Conservation (phyloP, 2,329 filamentous ascomycete species). For the Fusarium burgessii region DNA sequence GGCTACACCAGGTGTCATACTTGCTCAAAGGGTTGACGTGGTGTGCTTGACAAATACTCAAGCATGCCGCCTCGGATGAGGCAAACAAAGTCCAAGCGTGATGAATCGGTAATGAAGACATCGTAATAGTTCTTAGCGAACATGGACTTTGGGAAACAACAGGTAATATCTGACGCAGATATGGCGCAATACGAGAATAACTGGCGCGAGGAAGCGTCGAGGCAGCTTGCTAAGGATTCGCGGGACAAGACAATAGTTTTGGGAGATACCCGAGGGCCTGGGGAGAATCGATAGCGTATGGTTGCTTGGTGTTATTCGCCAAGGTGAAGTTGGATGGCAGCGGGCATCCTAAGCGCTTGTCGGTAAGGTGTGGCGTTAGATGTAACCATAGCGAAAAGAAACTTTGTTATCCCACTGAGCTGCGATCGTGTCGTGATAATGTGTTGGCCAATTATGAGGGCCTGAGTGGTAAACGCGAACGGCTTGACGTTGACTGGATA, state of each 20-base stretch:
- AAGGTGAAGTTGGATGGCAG: constrained; percentile 20
- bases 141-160: constrained; percentile 12
- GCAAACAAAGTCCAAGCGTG: constrained; percentile 22
- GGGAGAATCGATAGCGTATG: not conserved
- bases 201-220: constrained; percentile 1
- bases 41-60: constrained; percentile 16
- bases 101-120: constrained; percentile 36
- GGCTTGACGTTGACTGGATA: not conserved
- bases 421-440: not conserved
- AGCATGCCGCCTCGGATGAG: constrained; percentile 32
- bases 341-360: constrained; percentile 17
- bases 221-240: not conserved
- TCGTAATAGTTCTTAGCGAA: constrained; percentile 25
- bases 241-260: not conserved
- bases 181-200: not conserved
- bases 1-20: constrained; percentile 40
- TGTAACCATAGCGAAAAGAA: constrained; percentile 20
- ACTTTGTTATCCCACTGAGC: constrained; percentile 8
- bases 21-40: constrained; percentile 34
- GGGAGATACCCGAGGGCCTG: constrained; percentile 14
- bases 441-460: not conserved
- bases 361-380: constrained; percentile 8
- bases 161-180: constrained; percentile 1
- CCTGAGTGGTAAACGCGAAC: not conserved
- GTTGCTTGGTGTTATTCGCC: constrained; percentile 14